Base-by-base conservation (phyloP, 441 rosid genomes). In the Sinapis alba region DNA sequence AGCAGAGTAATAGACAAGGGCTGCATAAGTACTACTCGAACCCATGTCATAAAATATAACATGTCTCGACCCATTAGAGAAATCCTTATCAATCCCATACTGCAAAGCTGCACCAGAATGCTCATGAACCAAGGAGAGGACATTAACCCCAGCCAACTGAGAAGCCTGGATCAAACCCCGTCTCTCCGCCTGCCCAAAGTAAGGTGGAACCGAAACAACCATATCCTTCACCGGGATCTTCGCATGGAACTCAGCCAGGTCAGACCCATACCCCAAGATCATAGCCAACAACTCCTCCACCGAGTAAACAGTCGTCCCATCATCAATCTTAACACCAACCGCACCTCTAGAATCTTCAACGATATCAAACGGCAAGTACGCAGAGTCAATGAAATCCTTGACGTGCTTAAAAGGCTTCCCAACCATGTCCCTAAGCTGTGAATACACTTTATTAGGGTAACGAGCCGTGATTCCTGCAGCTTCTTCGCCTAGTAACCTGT, bases 11-110 rank as follows among this genome's bases (percentile, higher is more conserved):
- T 90, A 83, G 54, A 93, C 93, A 73, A 95, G 90, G 3, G 98
- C 84, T 11, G 99, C 95, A 47, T 93, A 91, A 70, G 97, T 93
- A 68, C 88, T 90, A 65, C 89, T 84, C 3, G 99, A 84, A 19
- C 99, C 99, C 99, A 95, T 95, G 73, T 93, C 99, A 77, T 91
- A 95, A 45, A 95, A 95, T 53, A 95, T 73, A 41, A 93, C 97
- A 83, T 93, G 87, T 65, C 97, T 85, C 10, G 99, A 90, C 26
- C 73, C 97, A 71, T 96, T 96, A 0, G 93, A 78, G 60, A 96
- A 96, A 79, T 96, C 92, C 84, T 96, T 93, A 72, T 91, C 97
- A 71, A 96, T 96, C 74, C 98, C 98, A 77, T 96, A 96, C 83
- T 96, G 99, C 83, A 96, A 90, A 11, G 99, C 99, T 0, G 97